Percentiles rank a stretch among this genome's conserved stretches.
Conservation (phyloP, 345 rosid species). For the Salix dunnii region DNA sequence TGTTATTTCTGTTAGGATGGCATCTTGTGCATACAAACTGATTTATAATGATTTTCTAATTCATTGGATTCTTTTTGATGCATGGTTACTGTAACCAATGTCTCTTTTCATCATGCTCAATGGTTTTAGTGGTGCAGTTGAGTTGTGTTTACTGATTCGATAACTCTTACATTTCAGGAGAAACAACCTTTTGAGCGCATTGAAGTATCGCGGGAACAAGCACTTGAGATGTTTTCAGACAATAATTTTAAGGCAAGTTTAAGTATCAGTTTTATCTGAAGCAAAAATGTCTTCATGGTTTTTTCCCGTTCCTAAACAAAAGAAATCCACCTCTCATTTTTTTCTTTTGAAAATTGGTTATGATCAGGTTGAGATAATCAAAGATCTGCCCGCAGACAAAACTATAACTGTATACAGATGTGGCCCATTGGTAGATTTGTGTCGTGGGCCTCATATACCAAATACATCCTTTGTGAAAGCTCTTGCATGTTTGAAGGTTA, state of each 20-base stretch:
- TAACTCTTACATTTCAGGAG: conserved; percentile 39
- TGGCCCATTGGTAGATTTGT: conserved; percentile 91
- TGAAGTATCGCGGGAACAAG: conserved; percentile 87
- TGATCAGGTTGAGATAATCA: conserved; percentile 86
- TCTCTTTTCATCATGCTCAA: not conserved
- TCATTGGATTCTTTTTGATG: not conserved
- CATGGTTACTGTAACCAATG: not conserved
- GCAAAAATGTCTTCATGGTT: not conserved
- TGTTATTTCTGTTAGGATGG: not conserved
- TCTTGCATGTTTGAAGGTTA: conserved; percentile 85
- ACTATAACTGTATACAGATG: conserved; percentile 96
- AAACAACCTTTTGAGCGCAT: conserved; percentile 95
- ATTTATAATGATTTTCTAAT: not conserved
- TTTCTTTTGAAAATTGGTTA: not conserved
- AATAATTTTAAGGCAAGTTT: conserved; percentile 76
- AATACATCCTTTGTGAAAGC: conserved; percentile 95
- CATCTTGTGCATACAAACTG: not conserved
- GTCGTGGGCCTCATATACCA: conserved; percentile 99
- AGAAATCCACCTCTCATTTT: not conserved
- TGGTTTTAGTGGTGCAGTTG: not conserved
- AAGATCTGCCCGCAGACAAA: conserved; percentile 75
- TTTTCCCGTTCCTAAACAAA: conserved; percentile 13
- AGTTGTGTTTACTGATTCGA: not conserved
- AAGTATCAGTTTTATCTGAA: not conserved
- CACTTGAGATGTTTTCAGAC: conserved; percentile 85